phyloP scores from a whole-genome alignment of 129 eudicot species.

The Lactuca saligna region DNA sequence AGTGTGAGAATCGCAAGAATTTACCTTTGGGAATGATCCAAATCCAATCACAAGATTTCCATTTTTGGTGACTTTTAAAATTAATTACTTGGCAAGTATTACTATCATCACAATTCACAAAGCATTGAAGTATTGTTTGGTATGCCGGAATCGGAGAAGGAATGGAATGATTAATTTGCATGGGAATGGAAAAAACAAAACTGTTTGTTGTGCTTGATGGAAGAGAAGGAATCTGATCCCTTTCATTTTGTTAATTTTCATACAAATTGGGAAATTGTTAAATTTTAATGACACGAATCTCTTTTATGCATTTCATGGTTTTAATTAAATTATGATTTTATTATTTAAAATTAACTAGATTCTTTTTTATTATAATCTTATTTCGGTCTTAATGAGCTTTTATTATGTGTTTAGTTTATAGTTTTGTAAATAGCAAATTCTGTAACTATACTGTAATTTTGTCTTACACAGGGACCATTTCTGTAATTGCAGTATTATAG shows the following conservation, averaged over 20 bases:
- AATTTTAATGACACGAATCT: not conserved
- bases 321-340: no score
- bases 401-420: not conserved
- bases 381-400: not conserved
- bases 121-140: not conserved
- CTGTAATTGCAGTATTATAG: no score
- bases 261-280: not conserved
- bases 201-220: not conserved
- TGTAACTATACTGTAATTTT: not conserved
- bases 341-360: not conserved
- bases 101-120: not conserved
- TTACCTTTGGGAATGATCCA: not conserved
- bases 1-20: not conserved
- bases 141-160: not conserved
- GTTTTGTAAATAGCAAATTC: not conserved
- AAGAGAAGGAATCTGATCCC: no score
- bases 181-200: no score
- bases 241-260: not conserved
- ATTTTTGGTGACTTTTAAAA: constrained; percentile 3
- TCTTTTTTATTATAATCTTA: not conserved
- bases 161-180: not conserved
- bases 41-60: constrained; percentile 4
- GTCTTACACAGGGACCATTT: no score
- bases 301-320: not conserved
- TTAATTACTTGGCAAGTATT: constrained; percentile 10